These are phyloP conservation scores for Pyrrhoderma noxium DNA, from an alignment of 1,284 basidiomycete genomes.

Conservation along the genomic window DNA sequence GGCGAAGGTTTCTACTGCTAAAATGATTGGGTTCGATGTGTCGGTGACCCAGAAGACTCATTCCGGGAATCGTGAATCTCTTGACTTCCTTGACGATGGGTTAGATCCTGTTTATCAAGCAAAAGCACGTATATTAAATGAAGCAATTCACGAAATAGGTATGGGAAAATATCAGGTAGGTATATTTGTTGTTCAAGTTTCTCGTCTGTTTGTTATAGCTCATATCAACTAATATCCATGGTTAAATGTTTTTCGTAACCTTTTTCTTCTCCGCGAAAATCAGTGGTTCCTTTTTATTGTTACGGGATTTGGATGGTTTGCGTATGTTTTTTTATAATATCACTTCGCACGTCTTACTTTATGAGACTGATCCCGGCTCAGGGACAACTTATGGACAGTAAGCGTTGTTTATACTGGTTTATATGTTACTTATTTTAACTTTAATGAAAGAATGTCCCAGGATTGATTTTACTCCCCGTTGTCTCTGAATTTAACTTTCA, in stretches of 20 bases:
- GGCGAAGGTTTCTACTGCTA: too few relatives aligned
- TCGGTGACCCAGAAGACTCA: too few relatives aligned
- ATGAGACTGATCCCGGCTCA: conserved; percentile 13
- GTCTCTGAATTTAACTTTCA: conserved; percentile 50
- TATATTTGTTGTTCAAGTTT: too few relatives aligned
- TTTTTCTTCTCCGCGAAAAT: neutral
- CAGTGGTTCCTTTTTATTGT: conserved; percentile 53
- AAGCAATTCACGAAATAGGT: conserved; percentile 62
- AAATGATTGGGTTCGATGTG: too few relatives aligned
- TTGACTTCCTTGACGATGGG: too few relatives aligned
- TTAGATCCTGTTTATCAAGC: conserved; percentile 58
- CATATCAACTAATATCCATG: too few relatives aligned
- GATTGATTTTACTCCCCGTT: conserved; percentile 49
- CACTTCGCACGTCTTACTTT: too few relatives aligned
- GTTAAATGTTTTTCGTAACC: neutral
- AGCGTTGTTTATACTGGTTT: conserved; percentile 19
- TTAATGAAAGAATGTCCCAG: conserved; percentile 37
- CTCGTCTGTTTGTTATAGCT: too few relatives aligned
- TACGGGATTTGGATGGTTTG: conserved; percentile 65
- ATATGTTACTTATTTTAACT: neutral
- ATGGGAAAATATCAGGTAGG: conserved; percentile 65
- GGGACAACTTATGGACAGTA: conserved; percentile 44
- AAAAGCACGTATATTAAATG: conserved; percentile 56
- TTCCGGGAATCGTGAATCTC: too few relatives aligned
- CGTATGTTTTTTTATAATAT: conserved; percentile 38